Evolutionary conservation across 768 basidiomycete species (phyloP).

Genomic region (Sistotremastrum niveocremeum): DNA sequence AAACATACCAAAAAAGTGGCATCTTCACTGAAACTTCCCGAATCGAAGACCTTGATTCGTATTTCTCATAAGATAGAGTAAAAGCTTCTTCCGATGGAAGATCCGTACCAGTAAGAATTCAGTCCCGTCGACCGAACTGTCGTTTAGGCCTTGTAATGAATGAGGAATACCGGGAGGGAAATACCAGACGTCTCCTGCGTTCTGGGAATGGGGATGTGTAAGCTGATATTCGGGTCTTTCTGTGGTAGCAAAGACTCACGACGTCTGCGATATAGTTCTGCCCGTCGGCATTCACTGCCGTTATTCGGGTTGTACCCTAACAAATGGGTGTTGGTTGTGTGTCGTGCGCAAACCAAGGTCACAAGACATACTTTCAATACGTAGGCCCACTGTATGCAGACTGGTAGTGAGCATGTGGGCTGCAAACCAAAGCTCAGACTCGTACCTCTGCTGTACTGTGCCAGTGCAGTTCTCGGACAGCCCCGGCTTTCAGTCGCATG

Average conservation of each 20-base stretch:
- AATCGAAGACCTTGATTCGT: constrained; percentile 30
- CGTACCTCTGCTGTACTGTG: constrained; percentile 33
- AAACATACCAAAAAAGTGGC: constrained; percentile 34
- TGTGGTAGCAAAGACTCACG: constrained; percentile 13
- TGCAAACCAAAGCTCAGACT: neutral
- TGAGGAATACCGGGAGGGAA: constrained; percentile 45
- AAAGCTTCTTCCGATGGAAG: no score
- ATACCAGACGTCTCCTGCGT: constrained; percentile 40
- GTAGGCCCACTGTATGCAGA: constrained; percentile 32
- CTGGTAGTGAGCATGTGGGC: no score
- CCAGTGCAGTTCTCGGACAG: constrained; percentile 42
- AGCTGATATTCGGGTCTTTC: neutral
- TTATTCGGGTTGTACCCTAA: constrained; percentile 35
- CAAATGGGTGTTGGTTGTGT: constrained; percentile 5
- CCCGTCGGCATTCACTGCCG: constrained; percentile 33
- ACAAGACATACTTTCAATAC: constrained; percentile 24
- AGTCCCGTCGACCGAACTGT: constrained; percentile 27
- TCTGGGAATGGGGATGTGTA: constrained; percentile 12
- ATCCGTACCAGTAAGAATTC: constrained; percentile 34
- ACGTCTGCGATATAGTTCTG: constrained; percentile 37
- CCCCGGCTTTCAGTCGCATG: constrained; percentile 38
- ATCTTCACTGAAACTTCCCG: constrained; percentile 39
- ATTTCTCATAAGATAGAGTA: no score
- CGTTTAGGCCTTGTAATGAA: constrained; percentile 36
- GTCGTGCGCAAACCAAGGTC: constrained; percentile 1